These are phyloP conservation scores for Alternaria sp. DNA, from an alignment of 2,329 filamentous ascomycete species.

Conservation along the genomic window DNA sequence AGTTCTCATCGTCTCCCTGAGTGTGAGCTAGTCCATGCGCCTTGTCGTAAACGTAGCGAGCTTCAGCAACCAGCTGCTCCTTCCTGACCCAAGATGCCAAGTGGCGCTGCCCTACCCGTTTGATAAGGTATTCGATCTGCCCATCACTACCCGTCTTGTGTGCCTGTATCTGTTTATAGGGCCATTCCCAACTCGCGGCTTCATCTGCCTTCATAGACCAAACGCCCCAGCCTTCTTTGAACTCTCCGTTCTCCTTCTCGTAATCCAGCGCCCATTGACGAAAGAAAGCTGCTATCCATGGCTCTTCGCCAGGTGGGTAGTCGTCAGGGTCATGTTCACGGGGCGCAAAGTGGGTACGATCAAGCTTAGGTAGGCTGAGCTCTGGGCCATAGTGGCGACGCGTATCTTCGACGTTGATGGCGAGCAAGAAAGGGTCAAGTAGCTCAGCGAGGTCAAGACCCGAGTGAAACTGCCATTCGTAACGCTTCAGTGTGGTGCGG, in stretches of 20 bases:
- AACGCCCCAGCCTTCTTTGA: slow-evolving; percentile 24
- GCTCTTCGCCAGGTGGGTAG: slow-evolving; percentile 16
- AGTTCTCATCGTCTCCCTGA: too few species aligned
- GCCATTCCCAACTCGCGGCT: slow-evolving; percentile 25
- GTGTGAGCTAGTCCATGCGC: slow-evolving; percentile 5
- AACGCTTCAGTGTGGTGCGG: slow-evolving; percentile 18
- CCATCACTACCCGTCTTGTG: slow-evolving; percentile 20
- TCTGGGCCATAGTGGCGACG: background rate
- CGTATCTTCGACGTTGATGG: background rate
- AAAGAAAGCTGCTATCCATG: slow-evolving; percentile 29
- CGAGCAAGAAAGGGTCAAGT: background rate
- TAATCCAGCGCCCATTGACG: slow-evolving; percentile 30
- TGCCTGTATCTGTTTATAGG: slow-evolving; percentile 25
- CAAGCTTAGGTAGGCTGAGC: background rate
- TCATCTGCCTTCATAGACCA: slow-evolving; percentile 17
- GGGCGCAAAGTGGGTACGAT: background rate
- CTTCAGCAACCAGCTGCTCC: slow-evolving; percentile 14
- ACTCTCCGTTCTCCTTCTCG: slow-evolving; percentile 26
- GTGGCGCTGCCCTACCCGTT: slow-evolving; percentile 28
- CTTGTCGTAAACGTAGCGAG: slow-evolving; percentile 11
- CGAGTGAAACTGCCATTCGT: slow-evolving; percentile 29
- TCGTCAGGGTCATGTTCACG: background rate
- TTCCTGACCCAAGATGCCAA: slow-evolving; percentile 18
- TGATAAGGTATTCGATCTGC: slow-evolving; percentile 19
- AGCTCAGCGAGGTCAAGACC: slow-evolving; percentile 28